A percentile compares a stretch with the other conserved stretches of the same genome.
These are phyloP conservation scores for Cryphonectria radicalis DNA, from an alignment of 2,329 filamentous ascomycete genomes.

Conservation along the genomic window DNA sequence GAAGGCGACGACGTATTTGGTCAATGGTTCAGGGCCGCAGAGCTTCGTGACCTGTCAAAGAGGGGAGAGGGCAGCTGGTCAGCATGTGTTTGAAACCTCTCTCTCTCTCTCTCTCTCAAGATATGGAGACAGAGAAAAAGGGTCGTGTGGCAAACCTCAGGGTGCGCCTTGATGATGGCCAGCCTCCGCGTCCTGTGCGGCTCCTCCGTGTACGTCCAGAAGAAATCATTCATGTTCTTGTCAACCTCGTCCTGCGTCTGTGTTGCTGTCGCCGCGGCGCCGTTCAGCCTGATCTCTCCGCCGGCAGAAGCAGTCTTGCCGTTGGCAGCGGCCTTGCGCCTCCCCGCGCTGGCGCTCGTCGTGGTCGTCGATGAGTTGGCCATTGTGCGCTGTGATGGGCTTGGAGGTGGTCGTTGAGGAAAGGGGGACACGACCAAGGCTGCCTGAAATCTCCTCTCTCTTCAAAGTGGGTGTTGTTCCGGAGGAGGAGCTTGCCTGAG, in stretches of 20 bases:
- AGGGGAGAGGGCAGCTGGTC: constrained; percentile 28
- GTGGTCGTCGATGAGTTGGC: constrained; percentile 36
- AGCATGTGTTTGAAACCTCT: background rate
- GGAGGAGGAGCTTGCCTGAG: background rate
- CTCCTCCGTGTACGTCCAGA: constrained; percentile 99
- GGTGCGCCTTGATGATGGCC: constrained; percentile 97
- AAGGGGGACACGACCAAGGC: background rate
- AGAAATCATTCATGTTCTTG: constrained; percentile 67
- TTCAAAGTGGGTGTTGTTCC: background rate
- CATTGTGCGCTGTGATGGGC: constrained; percentile 31
- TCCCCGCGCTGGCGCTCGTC: constrained; percentile 34
- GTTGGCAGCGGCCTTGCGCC: constrained; percentile 33
- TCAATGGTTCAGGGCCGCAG: constrained; percentile 93
- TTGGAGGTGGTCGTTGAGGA: constrained; percentile 1
- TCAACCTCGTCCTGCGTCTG: constrained; percentile 47
- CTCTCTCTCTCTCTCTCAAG: background rate
- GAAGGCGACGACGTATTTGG: constrained; percentile 85
- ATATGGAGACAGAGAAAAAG: background rate
- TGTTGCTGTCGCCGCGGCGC: constrained; percentile 34
- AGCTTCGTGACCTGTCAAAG: constrained; percentile 84
- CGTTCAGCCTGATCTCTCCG: constrained; percentile 20
- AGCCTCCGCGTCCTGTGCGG: constrained; percentile 88
- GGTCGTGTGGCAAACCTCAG: constrained; percentile 61
- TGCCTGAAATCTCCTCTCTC: background rate
- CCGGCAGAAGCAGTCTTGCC: constrained; percentile 25